These are phyloP conservation scores for Paecilomyces variotii DNA, from an alignment of 2,329 filamentous ascomycete genomes.

Conservation along the genomic window DNA sequence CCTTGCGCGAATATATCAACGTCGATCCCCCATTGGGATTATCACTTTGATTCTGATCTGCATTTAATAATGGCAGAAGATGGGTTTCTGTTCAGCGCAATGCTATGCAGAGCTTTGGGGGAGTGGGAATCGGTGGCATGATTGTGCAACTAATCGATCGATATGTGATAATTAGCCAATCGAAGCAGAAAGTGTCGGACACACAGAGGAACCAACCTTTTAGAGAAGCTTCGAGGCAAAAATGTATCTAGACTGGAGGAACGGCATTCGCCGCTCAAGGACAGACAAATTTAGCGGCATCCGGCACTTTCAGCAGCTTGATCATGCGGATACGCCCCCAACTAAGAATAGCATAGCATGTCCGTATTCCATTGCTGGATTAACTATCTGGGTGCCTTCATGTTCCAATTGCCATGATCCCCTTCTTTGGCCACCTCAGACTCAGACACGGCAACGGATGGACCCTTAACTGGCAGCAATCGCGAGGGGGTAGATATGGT, in stretches of 20 bases:
- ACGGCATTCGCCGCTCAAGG: not conserved
- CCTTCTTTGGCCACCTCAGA: not conserved
- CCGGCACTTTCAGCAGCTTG: not conserved
- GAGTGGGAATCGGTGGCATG: not conserved
- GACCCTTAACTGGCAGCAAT: not conserved
- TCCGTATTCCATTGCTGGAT: not conserved
- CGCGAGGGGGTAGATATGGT: too few species aligned
- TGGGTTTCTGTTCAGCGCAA: not conserved
- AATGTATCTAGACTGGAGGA: not conserved
- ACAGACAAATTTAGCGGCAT: not conserved
- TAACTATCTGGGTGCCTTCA: not conserved
- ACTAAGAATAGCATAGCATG: not conserved
- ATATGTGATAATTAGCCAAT: not conserved
- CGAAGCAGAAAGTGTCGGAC: not conserved
- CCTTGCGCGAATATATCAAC: not conserved
- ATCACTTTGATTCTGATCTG: not conserved
- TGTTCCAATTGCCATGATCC: not conserved
- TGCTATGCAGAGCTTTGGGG: not conserved
- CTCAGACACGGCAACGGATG: not conserved
- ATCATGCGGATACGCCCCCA: not conserved
- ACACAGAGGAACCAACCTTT: not conserved
- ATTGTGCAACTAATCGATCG: not conserved
- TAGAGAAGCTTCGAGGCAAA: not conserved
- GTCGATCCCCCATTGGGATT: not conserved
- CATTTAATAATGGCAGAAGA: not conserved